A percentile compares a stretch with the other conserved stretches of the same genome.
Evolutionary conservation across 257 asterid genomes (phyloP).

Genomic region (Penstemon barbatus): DNA sequence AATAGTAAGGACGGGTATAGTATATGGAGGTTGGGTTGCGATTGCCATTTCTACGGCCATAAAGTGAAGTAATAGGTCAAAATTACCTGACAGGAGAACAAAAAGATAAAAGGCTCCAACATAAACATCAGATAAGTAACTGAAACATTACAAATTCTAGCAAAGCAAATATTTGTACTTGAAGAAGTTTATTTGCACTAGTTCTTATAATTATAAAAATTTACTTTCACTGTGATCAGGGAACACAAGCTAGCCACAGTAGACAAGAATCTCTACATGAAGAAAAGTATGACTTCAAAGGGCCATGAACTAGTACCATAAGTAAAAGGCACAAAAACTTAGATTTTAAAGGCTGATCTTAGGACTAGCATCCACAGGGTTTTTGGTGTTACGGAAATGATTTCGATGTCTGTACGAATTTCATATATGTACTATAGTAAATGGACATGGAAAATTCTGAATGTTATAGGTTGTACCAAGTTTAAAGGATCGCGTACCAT

Average conservation of each 20-base stretch:
- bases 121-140: background rate
- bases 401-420: background rate
- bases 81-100: slow-evolving; percentile 38
- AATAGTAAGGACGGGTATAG: slow-evolving; percentile 33
- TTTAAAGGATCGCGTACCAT: background rate
- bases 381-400: background rate
- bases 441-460: background rate
- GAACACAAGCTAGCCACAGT: background rate
- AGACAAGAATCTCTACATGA: background rate
- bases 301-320: too few relatives aligned
- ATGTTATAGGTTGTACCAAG: background rate
- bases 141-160: background rate
- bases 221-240: background rate
- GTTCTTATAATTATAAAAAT: background rate
- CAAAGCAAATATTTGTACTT: background rate
- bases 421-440: background rate
- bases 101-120: slow-evolving; percentile 16
- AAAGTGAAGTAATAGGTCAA: slow-evolving; percentile 24
- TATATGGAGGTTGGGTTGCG: slow-evolving; percentile 41
- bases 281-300: background rate
- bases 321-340: background rate
- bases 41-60: slow-evolving; percentile 48
- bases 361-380: background rate
- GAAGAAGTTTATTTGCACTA: background rate
- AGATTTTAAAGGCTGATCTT: background rate